phyloP scores from a whole-genome alignment of 2,329 filamentous ascomycete genomes.

The Cyanodermella asteris region DNA sequence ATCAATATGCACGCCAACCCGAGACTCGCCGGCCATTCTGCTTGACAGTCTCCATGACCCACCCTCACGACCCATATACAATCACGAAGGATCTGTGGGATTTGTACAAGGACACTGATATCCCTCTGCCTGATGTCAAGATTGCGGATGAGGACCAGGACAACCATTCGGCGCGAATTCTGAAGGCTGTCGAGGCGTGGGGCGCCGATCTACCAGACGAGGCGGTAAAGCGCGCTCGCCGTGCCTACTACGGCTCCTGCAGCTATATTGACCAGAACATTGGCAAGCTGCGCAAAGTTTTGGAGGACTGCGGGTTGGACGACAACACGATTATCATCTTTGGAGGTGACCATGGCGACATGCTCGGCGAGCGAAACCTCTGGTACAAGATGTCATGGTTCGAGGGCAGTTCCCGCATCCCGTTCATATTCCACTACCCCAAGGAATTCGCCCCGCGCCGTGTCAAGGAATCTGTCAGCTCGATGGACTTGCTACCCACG shows the following conservation, averaged over 20 bases:
- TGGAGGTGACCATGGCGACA: slow-evolving; percentile 84
- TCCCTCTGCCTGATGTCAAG: slow-evolving; percentile 55
- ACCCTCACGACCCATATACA: slow-evolving; percentile 87
- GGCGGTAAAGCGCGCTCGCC: slow-evolving; percentile 63
- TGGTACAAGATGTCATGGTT: slow-evolving; percentile 99
- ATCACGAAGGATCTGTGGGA: slow-evolving; percentile 92
- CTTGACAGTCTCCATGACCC: slow-evolving; percentile 78
- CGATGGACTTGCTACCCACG: slow-evolving; percentile 73
- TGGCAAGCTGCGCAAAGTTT: slow-evolving; percentile 53
- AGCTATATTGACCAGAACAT: slow-evolving; percentile 89
- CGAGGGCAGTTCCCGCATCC: slow-evolving; percentile 74
- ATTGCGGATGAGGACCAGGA: slow-evolving; percentile 69
- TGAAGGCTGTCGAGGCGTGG: slow-evolving; percentile 74
- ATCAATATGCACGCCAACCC: slow-evolving; percentile 70
- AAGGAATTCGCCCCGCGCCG: slow-evolving; percentile 51
- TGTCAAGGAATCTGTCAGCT: slow-evolving; percentile 68
- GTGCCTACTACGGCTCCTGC: slow-evolving; percentile 82
- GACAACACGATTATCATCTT: slow-evolving; percentile 84
- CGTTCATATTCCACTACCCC: slow-evolving; percentile 66
- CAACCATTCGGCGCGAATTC: slow-evolving; percentile 63
- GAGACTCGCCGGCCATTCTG: slow-evolving; percentile 56
- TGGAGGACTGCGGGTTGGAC: slow-evolving; percentile 58
- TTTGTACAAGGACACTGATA: slow-evolving; percentile 70
- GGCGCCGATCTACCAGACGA: slow-evolving; percentile 65
- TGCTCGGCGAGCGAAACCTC: slow-evolving; percentile 76